Evolutionary conservation across 2,329 filamentous ascomycete genomes (phyloP).

Genomic region (Pestalotiopsis sp.): DNA sequence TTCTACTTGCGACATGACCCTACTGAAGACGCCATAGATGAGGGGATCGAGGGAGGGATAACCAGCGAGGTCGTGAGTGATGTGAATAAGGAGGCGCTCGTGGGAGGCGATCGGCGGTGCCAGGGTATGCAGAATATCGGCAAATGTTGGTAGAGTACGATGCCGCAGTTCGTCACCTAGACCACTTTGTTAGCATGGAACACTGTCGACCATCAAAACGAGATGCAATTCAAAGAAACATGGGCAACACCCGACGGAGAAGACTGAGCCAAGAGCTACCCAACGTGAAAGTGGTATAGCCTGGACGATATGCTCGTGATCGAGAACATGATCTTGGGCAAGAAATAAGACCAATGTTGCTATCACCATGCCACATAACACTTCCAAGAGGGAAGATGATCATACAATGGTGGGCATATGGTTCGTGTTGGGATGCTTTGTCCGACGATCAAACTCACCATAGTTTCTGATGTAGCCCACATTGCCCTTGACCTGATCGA

Average conservation of each 20-base stretch:
- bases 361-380: background rate
- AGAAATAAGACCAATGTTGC: background rate
- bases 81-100: constrained; percentile 95
- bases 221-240: too few relatives aligned
- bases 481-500: constrained; percentile 89
- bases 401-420: background rate
- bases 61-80: constrained; percentile 91
- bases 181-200: background rate
- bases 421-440: background rate
- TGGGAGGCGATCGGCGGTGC: constrained; percentile 96
- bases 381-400: background rate
- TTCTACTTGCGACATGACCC: constrained; percentile 99
- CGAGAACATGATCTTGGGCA: too few relatives aligned
- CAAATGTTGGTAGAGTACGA: constrained; percentile 90
- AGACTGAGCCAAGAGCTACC: too few relatives aligned
- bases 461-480: constrained; percentile 76
- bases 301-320: too few relatives aligned
- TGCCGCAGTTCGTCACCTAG: constrained; percentile 84
- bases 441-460: constrained; percentile 53
- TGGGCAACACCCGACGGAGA: too few relatives aligned
- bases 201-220: background rate
- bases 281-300: too few relatives aligned
- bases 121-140: constrained; percentile 90
- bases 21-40: constrained; percentile 87
- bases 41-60: constrained; percentile 94